phyloP scores from a whole-genome alignment of 306 rosid species.

The Geum urbanum region DNA sequence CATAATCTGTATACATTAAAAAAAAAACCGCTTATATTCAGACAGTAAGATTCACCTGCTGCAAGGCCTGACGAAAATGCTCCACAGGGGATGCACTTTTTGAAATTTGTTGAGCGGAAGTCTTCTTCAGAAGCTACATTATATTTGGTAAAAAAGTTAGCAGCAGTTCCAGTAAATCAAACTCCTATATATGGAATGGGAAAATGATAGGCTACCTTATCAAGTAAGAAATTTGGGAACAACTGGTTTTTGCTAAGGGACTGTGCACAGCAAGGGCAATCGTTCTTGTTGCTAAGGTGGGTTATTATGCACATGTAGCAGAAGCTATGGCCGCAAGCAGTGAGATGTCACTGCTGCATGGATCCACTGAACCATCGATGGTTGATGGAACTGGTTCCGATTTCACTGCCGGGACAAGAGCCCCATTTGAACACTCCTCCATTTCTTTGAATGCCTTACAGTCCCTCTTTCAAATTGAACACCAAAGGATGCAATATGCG shows the following conservation, averaged over 20 bases:
- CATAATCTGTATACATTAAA: conserved; percentile 1
- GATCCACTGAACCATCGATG: conserved; percentile 8
- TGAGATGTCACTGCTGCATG: conserved; percentile 34
- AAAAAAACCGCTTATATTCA: background rate
- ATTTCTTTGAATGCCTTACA: conserved; percentile 13
- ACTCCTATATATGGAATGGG: background rate
- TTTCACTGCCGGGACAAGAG: conserved; percentile 37
- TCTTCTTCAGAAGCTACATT: conserved; percentile 87
- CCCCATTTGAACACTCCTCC: conserved; percentile 41
- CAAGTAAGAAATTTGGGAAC: conserved; percentile 78
- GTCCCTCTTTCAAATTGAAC: background rate
- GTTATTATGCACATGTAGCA: conserved; percentile 95
- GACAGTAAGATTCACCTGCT: conserved; percentile 51
- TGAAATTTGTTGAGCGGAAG: conserved; percentile 71
- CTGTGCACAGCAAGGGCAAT: conserved; percentile 90
- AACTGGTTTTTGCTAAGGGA: conserved; percentile 70
- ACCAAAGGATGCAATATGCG: background rate
- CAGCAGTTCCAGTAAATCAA: conserved; percentile 55
- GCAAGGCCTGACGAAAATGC: conserved; percentile 70
- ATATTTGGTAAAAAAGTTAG: conserved; percentile 54
- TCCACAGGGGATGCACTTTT: conserved; percentile 81
- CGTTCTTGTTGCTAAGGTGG: conserved; percentile 88
- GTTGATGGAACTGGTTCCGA: conserved; percentile 17
- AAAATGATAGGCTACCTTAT: conserved; percentile 50
- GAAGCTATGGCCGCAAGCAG: conserved; percentile 90